A percentile compares a stretch with the other conserved stretches of the same genome.
Conservation (phyloP, 331 rosid species). For the Quercus lobata region DNA sequence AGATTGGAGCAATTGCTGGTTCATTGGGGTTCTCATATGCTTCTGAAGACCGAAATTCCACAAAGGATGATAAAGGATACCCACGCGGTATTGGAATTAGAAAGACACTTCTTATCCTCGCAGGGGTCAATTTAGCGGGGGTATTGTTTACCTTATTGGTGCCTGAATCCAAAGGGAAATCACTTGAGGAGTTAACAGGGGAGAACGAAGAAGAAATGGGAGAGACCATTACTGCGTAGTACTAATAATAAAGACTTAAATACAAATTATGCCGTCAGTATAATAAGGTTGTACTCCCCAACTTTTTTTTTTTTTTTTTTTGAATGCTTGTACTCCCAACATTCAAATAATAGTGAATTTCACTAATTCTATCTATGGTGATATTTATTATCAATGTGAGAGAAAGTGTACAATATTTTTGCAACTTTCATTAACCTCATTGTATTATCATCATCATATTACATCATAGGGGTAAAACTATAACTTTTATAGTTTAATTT, state of each 20-base stretch:
- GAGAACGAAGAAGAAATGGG: slow-evolving; percentile 47
- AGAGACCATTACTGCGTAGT: slow-evolving; percentile 25
- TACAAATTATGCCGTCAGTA: too few relatives aligned
- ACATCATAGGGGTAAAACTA: too few relatives aligned
- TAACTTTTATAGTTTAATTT: too few relatives aligned
- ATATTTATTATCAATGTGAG: too few relatives aligned
- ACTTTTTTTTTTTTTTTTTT: too few relatives aligned
- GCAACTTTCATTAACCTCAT: too few relatives aligned
- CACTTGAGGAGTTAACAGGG: slow-evolving; percentile 82
- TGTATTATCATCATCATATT: too few relatives aligned
- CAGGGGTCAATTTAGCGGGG: slow-evolving; percentile 58
- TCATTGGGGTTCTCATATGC: slow-evolving; percentile 80
- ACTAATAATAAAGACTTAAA: slow-evolving; percentile 3
- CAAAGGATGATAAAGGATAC: slow-evolving; percentile 47
- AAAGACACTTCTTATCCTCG: slow-evolving; percentile 63
- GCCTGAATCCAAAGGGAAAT: slow-evolving; percentile 83
- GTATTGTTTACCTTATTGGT: slow-evolving; percentile 58
- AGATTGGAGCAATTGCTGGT: slow-evolving; percentile 85
- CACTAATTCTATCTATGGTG: too few relatives aligned
- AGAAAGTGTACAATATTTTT: too few relatives aligned
- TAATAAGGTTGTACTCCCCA: too few relatives aligned
- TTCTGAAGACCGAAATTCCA: slow-evolving; percentile 21
- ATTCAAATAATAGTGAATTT: too few relatives aligned
- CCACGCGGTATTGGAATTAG: slow-evolving; percentile 67
- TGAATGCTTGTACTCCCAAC: too few relatives aligned